Evolutionary conservation across 2,329 filamentous ascomycete genomes (phyloP).

Genomic region (Fusarium albidum): DNA sequence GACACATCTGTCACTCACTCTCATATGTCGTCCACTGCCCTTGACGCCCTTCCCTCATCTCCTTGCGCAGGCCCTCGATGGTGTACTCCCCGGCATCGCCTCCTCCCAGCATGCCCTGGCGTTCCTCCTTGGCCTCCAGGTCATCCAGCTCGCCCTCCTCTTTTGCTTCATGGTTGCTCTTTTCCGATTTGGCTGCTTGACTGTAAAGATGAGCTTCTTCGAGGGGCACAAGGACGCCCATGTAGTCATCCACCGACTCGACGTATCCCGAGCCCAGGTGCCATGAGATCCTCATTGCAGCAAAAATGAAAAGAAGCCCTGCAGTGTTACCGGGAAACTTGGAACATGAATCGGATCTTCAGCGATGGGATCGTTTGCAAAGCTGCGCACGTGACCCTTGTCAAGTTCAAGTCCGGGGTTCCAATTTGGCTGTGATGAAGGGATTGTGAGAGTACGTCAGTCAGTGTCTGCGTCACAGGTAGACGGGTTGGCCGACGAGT

Average conservation of each 20-base stretch:
- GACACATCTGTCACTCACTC: conserved; percentile 59
- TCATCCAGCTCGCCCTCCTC: conserved; percentile 51
- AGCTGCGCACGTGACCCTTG: conserved; percentile 11
- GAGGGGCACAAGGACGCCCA: conserved; percentile 60
- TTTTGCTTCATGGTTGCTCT: conserved; percentile 52
- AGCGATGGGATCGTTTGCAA: too few relatives aligned
- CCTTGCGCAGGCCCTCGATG: conserved; percentile 72
- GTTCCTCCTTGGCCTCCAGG: conserved; percentile 49
- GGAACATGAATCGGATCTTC: conserved; percentile 6
- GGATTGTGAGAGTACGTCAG: conserved; percentile 21
- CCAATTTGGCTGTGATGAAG: conserved; percentile 1
- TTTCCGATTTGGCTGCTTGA: conserved; percentile 58
- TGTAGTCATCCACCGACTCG: conserved; percentile 60
- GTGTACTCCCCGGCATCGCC: conserved; percentile 68
- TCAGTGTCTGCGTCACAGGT: conserved; percentile 34
- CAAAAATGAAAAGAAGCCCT: conserved; percentile 1
- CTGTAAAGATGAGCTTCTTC: conserved; percentile 65
- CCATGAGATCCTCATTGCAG: conserved; percentile 43
- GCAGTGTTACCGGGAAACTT: background rate
- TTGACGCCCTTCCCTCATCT: conserved; percentile 68
- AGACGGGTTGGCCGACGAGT: conserved; percentile 19
- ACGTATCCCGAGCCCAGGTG: conserved; percentile 43
- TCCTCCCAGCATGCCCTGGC: conserved; percentile 62
- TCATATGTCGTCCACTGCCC: conserved; percentile 77
- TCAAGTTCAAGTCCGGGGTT: conserved; percentile 6